phyloP scores from a whole-genome alignment of 176 grass and related monocot species.

The Carex pumila region DNA sequence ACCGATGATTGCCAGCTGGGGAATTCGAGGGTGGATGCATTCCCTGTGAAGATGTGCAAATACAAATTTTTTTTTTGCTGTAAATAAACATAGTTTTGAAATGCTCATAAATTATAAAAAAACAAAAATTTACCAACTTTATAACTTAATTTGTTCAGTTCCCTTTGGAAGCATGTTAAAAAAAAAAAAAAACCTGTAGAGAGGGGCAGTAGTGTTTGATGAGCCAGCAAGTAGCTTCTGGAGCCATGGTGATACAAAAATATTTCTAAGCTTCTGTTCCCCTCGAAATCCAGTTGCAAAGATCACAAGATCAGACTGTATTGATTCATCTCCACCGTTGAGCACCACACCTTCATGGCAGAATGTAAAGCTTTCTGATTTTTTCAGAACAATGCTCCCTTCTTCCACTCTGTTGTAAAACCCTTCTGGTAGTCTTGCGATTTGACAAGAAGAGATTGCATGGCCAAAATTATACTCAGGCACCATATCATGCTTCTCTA shows the following conservation, averaged over 20 bases:
- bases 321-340: constrained; percentile 39
- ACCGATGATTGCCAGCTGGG: constrained; percentile 67
- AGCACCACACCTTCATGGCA: constrained; percentile 49
- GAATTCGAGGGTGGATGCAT: constrained; percentile 72
- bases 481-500: constrained; percentile 81
- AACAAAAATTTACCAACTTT: neutral
- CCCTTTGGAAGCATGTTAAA: neutral
- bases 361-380: constrained; percentile 59
- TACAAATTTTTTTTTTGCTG: neutral
- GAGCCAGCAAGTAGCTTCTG: constrained; percentile 54
- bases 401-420: constrained; percentile 82
- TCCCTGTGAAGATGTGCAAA: constrained; percentile 25
- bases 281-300: constrained; percentile 85
- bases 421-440: constrained; percentile 60
- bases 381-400: constrained; percentile 77
- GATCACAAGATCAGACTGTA: constrained; percentile 64
- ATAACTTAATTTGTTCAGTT: neutral
- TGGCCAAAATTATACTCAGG: constrained; percentile 86
- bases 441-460: constrained; percentile 52
- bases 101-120: neutral
- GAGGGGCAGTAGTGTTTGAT: constrained; percentile 40
- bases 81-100: neutral
- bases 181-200: constrained; percentile 51
- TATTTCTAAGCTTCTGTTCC: constrained; percentile 75
- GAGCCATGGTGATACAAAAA: constrained; percentile 61